These are phyloP conservation scores for Cystobasidium tubakii DNA, from an alignment of 768 basidiomycete genomes.

Conservation along the genomic window DNA sequence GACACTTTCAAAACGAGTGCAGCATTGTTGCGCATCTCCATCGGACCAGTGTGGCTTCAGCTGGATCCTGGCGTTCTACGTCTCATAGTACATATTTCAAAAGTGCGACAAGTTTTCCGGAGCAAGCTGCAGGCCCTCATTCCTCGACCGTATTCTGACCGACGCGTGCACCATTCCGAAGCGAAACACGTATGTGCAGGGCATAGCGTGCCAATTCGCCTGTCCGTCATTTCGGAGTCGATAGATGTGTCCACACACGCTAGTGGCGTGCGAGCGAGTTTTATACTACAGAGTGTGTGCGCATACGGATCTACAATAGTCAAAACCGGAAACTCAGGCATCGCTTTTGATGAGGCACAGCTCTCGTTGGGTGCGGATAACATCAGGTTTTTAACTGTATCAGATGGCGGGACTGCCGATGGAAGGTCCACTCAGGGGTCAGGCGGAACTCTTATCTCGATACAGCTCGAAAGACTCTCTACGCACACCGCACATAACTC, in stretches of 20 bases:
- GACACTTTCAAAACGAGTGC: background rate
- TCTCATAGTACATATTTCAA: conserved; percentile 11
- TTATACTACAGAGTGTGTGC: background rate
- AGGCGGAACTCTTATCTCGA: background rate
- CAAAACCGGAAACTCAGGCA: background rate
- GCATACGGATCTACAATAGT: background rate
- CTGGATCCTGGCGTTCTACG: conserved; percentile 18
- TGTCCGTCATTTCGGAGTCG: background rate
- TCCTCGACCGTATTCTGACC: background rate
- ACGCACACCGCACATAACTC: background rate
- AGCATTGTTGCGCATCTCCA: background rate
- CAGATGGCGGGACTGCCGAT: background rate
- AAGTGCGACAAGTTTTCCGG: conserved; percentile 3
- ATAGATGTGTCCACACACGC: conserved; percentile 18
- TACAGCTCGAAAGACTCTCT: conserved; percentile 5
- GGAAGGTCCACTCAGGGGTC: background rate
- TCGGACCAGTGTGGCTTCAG: background rate
- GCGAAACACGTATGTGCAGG: background rate
- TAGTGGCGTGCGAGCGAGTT: background rate
- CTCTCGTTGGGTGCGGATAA: background rate
- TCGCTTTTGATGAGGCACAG: background rate
- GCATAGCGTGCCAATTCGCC: background rate
- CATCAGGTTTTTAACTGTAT: background rate
- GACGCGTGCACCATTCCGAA: background rate
- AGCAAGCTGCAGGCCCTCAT: conserved; percentile 21